Percentiles rank a stretch among this genome's conserved stretches.
Evolutionary conservation across 2,329 filamentous ascomycete species (phyloP).

Genomic region (Colletotrichum godetiae): DNA sequence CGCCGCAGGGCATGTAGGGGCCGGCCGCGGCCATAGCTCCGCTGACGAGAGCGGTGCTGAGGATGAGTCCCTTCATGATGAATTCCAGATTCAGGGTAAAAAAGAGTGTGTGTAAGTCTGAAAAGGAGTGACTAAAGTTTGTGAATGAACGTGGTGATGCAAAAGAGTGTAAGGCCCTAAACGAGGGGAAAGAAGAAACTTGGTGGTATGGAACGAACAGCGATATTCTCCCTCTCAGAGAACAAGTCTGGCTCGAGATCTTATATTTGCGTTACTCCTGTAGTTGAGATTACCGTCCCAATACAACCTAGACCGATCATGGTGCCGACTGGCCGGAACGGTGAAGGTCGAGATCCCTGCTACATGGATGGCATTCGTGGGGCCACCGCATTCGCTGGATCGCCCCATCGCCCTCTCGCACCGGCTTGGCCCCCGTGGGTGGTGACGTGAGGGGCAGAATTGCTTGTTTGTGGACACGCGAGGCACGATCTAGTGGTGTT

Average conservation of each 20-base stretch:
- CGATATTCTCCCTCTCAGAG: not conserved
- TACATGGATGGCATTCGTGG: conserved; percentile 11
- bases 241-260: not conserved
- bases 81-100: conserved; percentile 21
- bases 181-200: conserved; percentile 4
- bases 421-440: not conserved
- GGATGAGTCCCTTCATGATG: conserved; percentile 27
- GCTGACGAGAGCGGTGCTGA: conserved; percentile 19
- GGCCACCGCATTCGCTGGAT: conserved; percentile 10
- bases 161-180: conserved; percentile 12
- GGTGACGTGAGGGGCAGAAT: conserved; percentile 8
- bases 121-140: conserved; percentile 17
- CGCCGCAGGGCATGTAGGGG: conserved; percentile 55
- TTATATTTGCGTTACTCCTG: not conserved
- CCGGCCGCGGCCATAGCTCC: conserved; percentile 24
- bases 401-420: conserved; percentile 4
- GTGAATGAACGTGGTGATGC: conserved; percentile 8
- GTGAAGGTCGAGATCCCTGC: conserved; percentile 16
- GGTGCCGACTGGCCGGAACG: conserved; percentile 21
- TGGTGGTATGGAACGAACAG: not conserved
- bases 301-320: not conserved
- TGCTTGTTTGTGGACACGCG: not conserved
- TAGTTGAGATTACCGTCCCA: not conserved
- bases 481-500: not conserved
- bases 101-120: not conserved